A percentile compares a stretch with the other conserved stretches of the same genome.
Conservation (phyloP, 371 early-diverging fungal genomes). For the Syncephalis plumigaleata region DNA sequence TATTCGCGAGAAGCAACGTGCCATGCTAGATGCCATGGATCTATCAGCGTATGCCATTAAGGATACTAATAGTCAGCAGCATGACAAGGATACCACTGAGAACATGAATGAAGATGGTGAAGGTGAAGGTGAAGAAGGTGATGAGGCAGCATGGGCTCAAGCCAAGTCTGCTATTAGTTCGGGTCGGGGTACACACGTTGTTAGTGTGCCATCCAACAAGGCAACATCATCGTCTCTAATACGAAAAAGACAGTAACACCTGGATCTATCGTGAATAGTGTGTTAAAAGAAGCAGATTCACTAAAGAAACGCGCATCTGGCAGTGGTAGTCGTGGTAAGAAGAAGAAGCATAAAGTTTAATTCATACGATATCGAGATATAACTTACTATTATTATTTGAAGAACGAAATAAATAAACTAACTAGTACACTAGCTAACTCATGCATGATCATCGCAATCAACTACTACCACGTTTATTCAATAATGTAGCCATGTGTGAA, state of each 20-base stretch:
- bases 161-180: constrained; percentile 37
- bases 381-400: no score
- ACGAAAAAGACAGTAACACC: constrained; percentile 22
- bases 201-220: constrained; percentile 57
- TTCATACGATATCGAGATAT: no score
- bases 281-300: constrained; percentile 12
- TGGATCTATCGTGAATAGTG: constrained; percentile 11
- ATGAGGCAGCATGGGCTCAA: constrained; percentile 42
- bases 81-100: constrained; percentile 47
- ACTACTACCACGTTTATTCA: no score
- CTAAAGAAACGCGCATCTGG: constrained; percentile 13
- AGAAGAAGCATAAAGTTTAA: constrained; percentile 15
- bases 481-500: no score
- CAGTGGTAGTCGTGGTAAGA: constrained; percentile 10
- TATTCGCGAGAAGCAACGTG: constrained; percentile 59
- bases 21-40: constrained; percentile 67
- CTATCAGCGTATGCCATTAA: constrained; percentile 11
- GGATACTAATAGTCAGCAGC: background rate
- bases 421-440: no score
- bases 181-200: constrained; percentile 32
- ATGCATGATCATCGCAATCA: no score
- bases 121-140: constrained; percentile 19
- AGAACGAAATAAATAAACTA: background rate
- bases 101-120: no score
- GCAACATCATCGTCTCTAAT: no score